Conservation (phyloP, 768 basidiomycete genomes). For the Candolleomyces aberdarensis region DNA sequence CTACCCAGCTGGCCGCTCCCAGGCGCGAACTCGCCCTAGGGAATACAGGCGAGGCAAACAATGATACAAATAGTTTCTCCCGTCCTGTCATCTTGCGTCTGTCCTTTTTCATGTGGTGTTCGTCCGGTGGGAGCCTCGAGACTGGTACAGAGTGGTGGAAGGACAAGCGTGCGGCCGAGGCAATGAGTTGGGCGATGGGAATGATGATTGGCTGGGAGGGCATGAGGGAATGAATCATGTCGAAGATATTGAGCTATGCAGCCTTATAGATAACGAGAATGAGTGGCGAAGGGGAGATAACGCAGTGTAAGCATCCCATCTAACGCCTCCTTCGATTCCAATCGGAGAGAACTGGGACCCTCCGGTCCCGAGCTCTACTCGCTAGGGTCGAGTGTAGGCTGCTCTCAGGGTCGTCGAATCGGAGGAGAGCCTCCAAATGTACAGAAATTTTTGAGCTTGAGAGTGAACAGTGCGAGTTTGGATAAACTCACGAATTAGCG, state of each 20-base stretch:
- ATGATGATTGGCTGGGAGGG: conserved; percentile 29
- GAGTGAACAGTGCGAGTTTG: conserved; percentile 54
- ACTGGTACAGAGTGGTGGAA: conserved; percentile 48
- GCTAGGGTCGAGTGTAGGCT: conserved; percentile 64
- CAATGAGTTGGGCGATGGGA: too few species aligned
- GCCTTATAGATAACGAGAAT: conserved; percentile 3
- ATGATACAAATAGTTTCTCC: conserved; percentile 12
- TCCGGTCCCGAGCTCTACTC: conserved; percentile 59
- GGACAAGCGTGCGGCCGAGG: conserved; percentile 44
- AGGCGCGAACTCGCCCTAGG: neutral
- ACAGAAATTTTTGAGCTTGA: conserved; percentile 54
- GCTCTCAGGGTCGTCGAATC: conserved; percentile 38
- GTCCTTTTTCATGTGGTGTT: conserved; percentile 36
- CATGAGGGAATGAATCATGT: conserved; percentile 52
- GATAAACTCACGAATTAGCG: neutral
- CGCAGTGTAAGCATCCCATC: conserved; percentile 59
- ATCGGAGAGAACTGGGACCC: conserved; percentile 34
- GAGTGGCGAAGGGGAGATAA: neutral
- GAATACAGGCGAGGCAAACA: neutral
- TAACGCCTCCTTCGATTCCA: conserved; percentile 55
- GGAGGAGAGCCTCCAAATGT: conserved; percentile 45
- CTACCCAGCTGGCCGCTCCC: conserved; percentile 33
- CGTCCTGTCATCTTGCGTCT: too few species aligned
- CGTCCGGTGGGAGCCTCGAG: conserved; percentile 60
- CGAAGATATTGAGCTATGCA: conserved; percentile 50